These are phyloP conservation scores for Saccharomycopsis fibuligera DNA, from an alignment of 805 yeast species.

Conservation along the genomic window DNA sequence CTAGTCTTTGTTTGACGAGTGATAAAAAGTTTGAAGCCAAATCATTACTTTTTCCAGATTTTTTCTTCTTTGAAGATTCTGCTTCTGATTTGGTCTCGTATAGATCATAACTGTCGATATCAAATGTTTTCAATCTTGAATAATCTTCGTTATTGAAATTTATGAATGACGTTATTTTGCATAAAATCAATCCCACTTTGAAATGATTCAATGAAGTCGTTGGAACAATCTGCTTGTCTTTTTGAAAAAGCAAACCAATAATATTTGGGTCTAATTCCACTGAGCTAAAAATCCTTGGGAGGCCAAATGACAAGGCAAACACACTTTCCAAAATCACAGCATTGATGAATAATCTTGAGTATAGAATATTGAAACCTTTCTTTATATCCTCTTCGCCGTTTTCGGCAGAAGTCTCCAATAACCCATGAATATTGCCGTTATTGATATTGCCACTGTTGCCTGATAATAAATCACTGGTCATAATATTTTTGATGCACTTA, in stretches of 20 bases:
- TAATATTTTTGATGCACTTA: conserved; percentile 29
- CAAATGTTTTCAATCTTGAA: conserved; percentile 12
- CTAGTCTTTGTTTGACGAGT: conserved; percentile 30
- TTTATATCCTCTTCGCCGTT: not conserved
- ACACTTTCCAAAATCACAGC: conserved; percentile 45
- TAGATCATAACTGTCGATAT: not conserved
- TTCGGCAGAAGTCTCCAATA: not conserved
- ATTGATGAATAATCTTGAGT: conserved; percentile 40
- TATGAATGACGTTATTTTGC: conserved; percentile 15
- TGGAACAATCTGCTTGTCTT: not conserved
- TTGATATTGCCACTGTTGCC: not conserved
- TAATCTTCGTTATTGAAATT: not conserved
- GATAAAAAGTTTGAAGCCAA: conserved; percentile 23
- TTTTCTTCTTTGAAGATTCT: conserved; percentile 10
- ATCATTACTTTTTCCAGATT: conserved; percentile 15
- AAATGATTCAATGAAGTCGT: conserved; percentile 23
- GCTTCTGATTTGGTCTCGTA: too few species aligned
- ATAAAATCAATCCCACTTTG: conserved; percentile 25
- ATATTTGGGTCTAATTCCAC: conserved; percentile 19
- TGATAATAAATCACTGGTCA: not conserved
- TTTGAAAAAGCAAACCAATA: conserved; percentile 21
- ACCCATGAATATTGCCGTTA: not conserved
- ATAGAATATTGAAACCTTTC: conserved; percentile 17
- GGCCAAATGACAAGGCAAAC: conserved; percentile 47
- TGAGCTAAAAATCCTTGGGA: conserved; percentile 30